Conservation (phyloP, 2,329 filamentous ascomycete species). For the Xylariaceae sp. region DNA sequence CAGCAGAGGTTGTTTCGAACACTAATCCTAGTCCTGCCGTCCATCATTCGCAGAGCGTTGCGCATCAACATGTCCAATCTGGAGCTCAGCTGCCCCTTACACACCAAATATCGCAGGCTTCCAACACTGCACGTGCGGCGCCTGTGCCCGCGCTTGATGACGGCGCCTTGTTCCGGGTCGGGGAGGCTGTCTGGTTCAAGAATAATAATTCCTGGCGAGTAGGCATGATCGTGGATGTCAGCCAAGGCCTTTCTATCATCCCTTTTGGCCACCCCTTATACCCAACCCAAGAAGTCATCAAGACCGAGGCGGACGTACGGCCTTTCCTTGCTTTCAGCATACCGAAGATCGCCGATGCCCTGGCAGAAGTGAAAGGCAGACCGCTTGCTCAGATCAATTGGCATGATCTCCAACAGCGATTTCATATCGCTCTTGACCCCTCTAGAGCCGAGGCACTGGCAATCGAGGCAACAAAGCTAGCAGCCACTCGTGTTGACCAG, state of each 20-base stretch:
- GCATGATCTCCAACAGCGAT: conserved; percentile 33
- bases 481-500: conserved; percentile 45
- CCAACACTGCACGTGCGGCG: neutral
- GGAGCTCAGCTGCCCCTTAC: conserved; percentile 1
- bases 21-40: neutral
- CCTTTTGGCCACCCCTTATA: conserved; percentile 39
- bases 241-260: conserved; percentile 31
- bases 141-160: conserved; percentile 13
- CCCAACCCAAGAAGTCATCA: conserved; percentile 36
- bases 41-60: neutral
- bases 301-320: conserved; percentile 40
- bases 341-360: conserved; percentile 34
- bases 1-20: neutral
- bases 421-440: conserved; percentile 29
- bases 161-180: conserved; percentile 40
- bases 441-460: conserved; percentile 39
- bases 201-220: conserved; percentile 46
- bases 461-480: conserved; percentile 50
- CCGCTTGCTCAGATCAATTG: conserved; percentile 42
- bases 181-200: conserved; percentile 50
- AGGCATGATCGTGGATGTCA: conserved; percentile 35
- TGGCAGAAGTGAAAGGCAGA: conserved; percentile 37
- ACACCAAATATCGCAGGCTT: neutral
- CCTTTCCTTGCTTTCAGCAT: conserved; percentile 52
- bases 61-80: neutral